Conservation (phyloP, 164 flowering plant species). For the Buxus sempervirens region DNA sequence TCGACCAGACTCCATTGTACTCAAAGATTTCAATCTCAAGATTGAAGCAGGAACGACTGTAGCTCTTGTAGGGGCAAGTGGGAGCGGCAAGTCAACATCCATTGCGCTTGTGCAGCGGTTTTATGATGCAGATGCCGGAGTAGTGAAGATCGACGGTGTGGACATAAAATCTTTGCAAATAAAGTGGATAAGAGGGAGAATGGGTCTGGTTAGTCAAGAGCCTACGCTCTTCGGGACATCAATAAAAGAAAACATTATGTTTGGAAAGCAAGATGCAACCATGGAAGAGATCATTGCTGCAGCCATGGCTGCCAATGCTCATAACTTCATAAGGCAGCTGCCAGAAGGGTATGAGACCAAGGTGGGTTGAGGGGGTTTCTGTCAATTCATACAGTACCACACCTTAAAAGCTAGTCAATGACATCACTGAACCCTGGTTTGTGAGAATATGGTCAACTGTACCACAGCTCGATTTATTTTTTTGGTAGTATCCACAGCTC, state of each 20-base stretch:
- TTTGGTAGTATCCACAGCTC: too few relatives aligned
- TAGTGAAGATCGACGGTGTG: conserved; percentile 59
- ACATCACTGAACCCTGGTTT: neutral
- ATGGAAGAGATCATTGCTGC: conserved; percentile 77
- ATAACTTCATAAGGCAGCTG: conserved; percentile 77
- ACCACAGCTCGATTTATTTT: too few relatives aligned
- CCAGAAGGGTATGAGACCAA: conserved; percentile 92
- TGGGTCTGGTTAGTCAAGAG: conserved; percentile 96
- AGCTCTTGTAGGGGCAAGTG: conserved; percentile 91
- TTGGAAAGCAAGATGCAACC: conserved; percentile 80
- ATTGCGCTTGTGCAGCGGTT: conserved; percentile 77
- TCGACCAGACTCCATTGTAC: conserved; percentile 65
- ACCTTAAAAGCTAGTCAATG: neutral
- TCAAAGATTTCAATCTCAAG: conserved; percentile 61
- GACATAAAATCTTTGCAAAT: conserved; percentile 54
- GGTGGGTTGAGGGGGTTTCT: conserved; percentile 29
- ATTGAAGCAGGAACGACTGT: conserved; percentile 75
- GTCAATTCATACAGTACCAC: too few relatives aligned
- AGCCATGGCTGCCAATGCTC: conserved; percentile 91
- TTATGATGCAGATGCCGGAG: conserved; percentile 63
- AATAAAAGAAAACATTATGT: conserved; percentile 72
- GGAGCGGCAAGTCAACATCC: conserved; percentile 87
- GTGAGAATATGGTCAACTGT: too few relatives aligned
- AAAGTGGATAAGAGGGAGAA: conserved; percentile 76
- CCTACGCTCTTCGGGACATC: conserved; percentile 83